These are phyloP conservation scores for Colletotrichum tropicicola DNA, from an alignment of 2,329 filamentous ascomycete genomes.

Conservation along the genomic window DNA sequence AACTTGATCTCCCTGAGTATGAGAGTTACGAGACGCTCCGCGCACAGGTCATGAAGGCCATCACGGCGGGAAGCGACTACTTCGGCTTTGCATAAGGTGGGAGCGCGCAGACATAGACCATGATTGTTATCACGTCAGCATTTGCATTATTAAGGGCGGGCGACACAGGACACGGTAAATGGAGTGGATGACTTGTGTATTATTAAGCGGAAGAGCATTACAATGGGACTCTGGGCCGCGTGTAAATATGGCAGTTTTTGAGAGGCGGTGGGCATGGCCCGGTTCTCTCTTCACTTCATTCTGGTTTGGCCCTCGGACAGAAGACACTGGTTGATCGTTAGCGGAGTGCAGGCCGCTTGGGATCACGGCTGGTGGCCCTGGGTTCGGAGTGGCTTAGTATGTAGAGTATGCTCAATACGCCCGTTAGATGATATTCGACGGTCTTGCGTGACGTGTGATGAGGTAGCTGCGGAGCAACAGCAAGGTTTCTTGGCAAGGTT, in stretches of 20 bases:
- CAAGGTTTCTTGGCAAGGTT: too few species aligned
- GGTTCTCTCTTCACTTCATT: background rate
- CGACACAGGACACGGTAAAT: conserved; percentile 19
- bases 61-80: conserved; percentile 96
- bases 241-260: conserved; percentile 20
- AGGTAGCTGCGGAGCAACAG: too few species aligned
- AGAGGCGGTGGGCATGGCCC: background rate
- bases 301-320: background rate
- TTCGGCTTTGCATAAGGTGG: conserved; percentile 88
- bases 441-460: background rate
- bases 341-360: conserved; percentile 28
- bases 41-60: conserved; percentile 89
- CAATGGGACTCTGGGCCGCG: background rate
- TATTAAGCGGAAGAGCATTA: conserved; percentile 14
- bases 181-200: conserved; percentile 14
- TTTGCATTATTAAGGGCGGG: conserved; percentile 24
- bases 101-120: conserved; percentile 26
- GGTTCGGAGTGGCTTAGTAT: conserved; percentile 1
- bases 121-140: conserved; percentile 21
- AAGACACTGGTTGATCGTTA: background rate
- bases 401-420: conserved; percentile 20
- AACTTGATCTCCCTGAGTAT: conserved; percentile 98
- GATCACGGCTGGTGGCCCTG: background rate
- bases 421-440: background rate
- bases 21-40: conserved; percentile 93